Percentiles rank a stretch among this genome's conserved stretches.
These are phyloP conservation scores for Fusarium musae DNA, from an alignment of 2,329 filamentous ascomycete genomes.

Conservation along the genomic window DNA sequence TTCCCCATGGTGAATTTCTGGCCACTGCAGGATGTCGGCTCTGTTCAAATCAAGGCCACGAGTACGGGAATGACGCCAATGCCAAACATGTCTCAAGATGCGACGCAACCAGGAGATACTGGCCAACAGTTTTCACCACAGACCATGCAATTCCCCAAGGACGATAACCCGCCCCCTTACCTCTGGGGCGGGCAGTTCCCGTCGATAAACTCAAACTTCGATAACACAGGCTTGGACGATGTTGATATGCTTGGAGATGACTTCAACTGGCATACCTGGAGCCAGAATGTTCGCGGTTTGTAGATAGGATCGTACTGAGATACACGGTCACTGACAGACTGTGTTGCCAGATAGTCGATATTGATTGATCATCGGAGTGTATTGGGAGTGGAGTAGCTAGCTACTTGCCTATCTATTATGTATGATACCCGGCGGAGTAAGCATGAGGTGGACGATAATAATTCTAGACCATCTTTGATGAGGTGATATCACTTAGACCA, in stretches of 20 bases:
- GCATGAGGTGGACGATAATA: neutral
- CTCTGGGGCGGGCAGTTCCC: slow-evolving; percentile 54
- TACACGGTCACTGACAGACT: slow-evolving; percentile 33
- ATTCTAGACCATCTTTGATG: neutral
- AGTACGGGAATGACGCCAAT: neutral
- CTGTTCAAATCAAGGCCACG: slow-evolving; percentile 35
- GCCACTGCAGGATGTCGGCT: slow-evolving; percentile 38
- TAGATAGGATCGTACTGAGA: slow-evolving; percentile 48
- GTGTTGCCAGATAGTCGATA: neutral
- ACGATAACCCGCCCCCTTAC: slow-evolving; percentile 54
- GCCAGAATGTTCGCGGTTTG: slow-evolving; percentile 54
- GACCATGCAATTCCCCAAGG: slow-evolving; percentile 42
- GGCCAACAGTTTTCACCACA: slow-evolving; percentile 30
- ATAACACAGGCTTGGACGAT: slow-evolving; percentile 46
- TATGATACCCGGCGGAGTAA: slow-evolving; percentile 43
- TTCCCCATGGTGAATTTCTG: slow-evolving; percentile 37
- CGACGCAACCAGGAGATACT: slow-evolving; percentile 10
- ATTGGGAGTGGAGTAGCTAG: slow-evolving; percentile 18
- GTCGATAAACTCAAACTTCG: slow-evolving; percentile 44
- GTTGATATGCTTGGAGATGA: slow-evolving; percentile 55
- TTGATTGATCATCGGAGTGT: neutral
- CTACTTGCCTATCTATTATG: slow-evolving; percentile 15
- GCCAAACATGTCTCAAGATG: neutral
- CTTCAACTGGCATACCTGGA: slow-evolving; percentile 63
- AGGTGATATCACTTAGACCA: neutral